Evolutionary conservation across 352 stramenopile genomes (phyloP).

Genomic region (Phytopythium ostracodes): DNA sequence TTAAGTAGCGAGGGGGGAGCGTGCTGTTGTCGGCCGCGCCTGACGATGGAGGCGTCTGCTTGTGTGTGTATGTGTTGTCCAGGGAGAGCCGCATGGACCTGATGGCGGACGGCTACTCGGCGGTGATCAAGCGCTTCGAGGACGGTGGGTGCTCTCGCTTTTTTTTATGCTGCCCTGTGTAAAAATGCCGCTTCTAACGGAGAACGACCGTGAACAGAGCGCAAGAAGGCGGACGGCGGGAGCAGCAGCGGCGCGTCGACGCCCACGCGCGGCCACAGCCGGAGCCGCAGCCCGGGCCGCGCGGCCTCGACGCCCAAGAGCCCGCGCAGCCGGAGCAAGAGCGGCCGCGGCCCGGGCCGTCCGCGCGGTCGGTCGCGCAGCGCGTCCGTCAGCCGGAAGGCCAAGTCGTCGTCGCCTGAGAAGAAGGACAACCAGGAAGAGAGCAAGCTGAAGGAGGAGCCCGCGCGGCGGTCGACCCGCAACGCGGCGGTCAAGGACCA

Average conservation of each 20-base stretch:
- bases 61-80: background rate
- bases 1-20: too few species aligned
- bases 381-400: constrained; percentile 41
- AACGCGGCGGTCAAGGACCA: constrained; percentile 10
- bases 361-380: constrained; percentile 54
- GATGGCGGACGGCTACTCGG: constrained; percentile 66
- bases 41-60: background rate
- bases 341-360: constrained; percentile 34
- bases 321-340: constrained; percentile 14
- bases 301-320: constrained; percentile 31
- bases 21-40: too few species aligned
- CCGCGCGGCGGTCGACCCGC: constrained; percentile 1
- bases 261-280: constrained; percentile 18
- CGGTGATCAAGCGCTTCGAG: constrained; percentile 70
- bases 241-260: constrained; percentile 11
- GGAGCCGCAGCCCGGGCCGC: constrained; percentile 43
- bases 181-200: background rate
- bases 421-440: constrained; percentile 18
- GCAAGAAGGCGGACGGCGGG: constrained; percentile 46
- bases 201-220: constrained; percentile 20
- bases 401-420: constrained; percentile 9
- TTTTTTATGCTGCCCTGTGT: too few species aligned
- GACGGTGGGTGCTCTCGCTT: constrained; percentile 29
- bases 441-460: constrained; percentile 8
- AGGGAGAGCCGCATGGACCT: constrained; percentile 85